Conservation (phyloP, 1,139 yeast species). For the Komagataea norvegica region DNA sequence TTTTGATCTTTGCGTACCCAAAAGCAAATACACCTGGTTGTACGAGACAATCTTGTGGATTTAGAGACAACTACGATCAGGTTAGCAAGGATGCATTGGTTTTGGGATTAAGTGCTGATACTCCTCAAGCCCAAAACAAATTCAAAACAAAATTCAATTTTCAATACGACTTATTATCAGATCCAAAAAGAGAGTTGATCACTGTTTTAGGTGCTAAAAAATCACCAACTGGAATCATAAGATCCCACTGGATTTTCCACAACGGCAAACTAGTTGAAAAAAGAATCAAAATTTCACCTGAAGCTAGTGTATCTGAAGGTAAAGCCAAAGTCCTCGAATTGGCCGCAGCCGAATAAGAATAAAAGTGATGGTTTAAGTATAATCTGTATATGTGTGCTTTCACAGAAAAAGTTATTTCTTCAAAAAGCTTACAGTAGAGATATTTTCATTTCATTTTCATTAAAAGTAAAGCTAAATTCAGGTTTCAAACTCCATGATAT, state of each 20-base stretch:
- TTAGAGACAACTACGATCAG: slow-evolving; percentile 58
- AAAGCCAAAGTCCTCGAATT: slow-evolving; percentile 43
- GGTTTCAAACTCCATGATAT: slow-evolving; percentile 26
- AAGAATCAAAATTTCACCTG: slow-evolving; percentile 73
- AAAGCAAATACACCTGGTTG: slow-evolving; percentile 95
- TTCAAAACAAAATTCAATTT: slow-evolving; percentile 70
- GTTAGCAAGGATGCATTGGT: slow-evolving; percentile 51
- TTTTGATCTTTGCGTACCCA: slow-evolving; percentile 79
- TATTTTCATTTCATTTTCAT: background rate
- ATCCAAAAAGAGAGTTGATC: slow-evolving; percentile 66
- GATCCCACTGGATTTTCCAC: slow-evolving; percentile 87
- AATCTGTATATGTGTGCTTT: no score
- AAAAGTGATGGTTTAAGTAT: no score
- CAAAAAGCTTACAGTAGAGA: no score
- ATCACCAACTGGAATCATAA: slow-evolving; percentile 57
- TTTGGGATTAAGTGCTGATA: slow-evolving; percentile 70
- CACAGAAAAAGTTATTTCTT: no score
- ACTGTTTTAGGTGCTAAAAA: slow-evolving; percentile 80
- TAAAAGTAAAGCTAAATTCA: slow-evolving; percentile 5
- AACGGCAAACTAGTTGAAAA: slow-evolving; percentile 68
- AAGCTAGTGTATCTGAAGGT: slow-evolving; percentile 62
- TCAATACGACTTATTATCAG: slow-evolving; percentile 71
- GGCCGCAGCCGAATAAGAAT: slow-evolving; percentile 22
- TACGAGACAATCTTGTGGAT: slow-evolving; percentile 89
- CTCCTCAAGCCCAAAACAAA: slow-evolving; percentile 66